Base-by-base conservation (phyloP, 192 early-diverging fungal genomes). In the Umbelopsis sp. region DNA sequence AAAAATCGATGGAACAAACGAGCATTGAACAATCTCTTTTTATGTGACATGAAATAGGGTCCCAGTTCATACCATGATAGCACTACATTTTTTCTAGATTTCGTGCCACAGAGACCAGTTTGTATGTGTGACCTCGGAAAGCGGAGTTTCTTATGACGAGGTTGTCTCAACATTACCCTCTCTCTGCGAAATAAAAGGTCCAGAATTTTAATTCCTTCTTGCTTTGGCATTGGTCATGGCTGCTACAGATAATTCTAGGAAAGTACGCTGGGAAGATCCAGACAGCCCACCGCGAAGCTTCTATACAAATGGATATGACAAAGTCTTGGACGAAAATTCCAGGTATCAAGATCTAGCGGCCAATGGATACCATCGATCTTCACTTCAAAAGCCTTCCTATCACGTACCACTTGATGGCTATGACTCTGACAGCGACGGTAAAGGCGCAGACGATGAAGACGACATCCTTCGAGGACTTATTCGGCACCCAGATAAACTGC, bases 391-490 rank as follows among this genome's bases (percentile, higher is more conserved):
- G 20, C 49, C 67, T 20, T 48, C 47, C 4, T 64, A 33, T 21
- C 21, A 49, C 30, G 37, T 55, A 55, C 68, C 25, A 45, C 49
- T 52, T 16, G 20, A 33, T 45, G 27, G 50, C 21, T 37, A 49
- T 33, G 55, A 61, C 12, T 61, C 25, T 8, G 55, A 61, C 13
- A 61, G 22, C 30, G 55, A 61, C 11, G 55, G 55, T 2, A 61
- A 27, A 61, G 69, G 55, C 52, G 30, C 22, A 18, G 66, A 48
- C 33, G 69, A 70, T n/a, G 51, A 70, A 61, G 69, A 70, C 35
- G 35, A 71, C 23, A 58, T 72, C 30, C 68, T 70, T 58, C 69
- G 61, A 27, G 71, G 61, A 8, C 53, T 73, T 11, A 78, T 69
- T 49, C 67, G 66, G 48, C 58, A 73, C 13, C 73, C 72, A 58